A percentile compares a stretch with the other conserved stretches of the same genome.
Conservation (phyloP, 2,329 filamentous ascomycete genomes). For the Ceratocystis eucalypticola region DNA sequence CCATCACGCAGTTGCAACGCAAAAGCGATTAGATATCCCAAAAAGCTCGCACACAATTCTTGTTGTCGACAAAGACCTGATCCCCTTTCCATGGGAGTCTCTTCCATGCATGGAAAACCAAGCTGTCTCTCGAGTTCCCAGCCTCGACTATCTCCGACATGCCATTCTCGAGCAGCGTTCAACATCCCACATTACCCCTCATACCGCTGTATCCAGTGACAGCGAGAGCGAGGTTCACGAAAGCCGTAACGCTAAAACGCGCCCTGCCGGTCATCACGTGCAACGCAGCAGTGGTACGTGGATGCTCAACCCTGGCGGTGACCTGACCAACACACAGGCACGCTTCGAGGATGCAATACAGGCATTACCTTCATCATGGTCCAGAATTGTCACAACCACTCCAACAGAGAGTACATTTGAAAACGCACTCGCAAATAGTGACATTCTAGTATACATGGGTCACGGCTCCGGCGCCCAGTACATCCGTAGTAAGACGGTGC, state of each 20-base stretch:
- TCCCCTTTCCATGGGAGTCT: conserved; percentile 92
- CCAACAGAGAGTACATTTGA: conserved; percentile 72
- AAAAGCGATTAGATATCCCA: conserved; percentile 25
- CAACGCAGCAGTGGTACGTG: conserved; percentile 49
- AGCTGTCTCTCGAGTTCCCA: conserved; percentile 78
- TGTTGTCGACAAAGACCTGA: conserved; percentile 79
- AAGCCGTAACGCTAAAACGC: conserved; percentile 22
- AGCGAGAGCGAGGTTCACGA: conserved; percentile 11
- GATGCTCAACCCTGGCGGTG: conserved; percentile 78
- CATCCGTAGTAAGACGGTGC: conserved; percentile 71
- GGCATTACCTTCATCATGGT: conserved; percentile 57
- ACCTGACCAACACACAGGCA: conserved; percentile 65
- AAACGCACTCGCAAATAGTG: conserved; percentile 46
- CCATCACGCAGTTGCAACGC: conserved; percentile 38
- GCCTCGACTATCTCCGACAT: conserved; percentile 66
- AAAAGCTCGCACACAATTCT: conserved; percentile 61
- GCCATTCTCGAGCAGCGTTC: conserved; percentile 47
- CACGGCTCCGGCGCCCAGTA: conserved; percentile 94
- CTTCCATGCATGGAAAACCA: conserved; percentile 68
- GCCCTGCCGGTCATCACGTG: conserved; percentile 38
- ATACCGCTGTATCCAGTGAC: neutral
- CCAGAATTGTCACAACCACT: conserved; percentile 49
- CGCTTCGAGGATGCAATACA: conserved; percentile 47
- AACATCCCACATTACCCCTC: conserved; percentile 15
- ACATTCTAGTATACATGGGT: conserved; percentile 83